Percentiles rank a stretch among this genome's conserved stretches.
These are phyloP conservation scores for slime mould (Dictyostelium discoideum) DNA, from an alignment of 78 protist genomes.

Conservation along the genomic window DNA sequence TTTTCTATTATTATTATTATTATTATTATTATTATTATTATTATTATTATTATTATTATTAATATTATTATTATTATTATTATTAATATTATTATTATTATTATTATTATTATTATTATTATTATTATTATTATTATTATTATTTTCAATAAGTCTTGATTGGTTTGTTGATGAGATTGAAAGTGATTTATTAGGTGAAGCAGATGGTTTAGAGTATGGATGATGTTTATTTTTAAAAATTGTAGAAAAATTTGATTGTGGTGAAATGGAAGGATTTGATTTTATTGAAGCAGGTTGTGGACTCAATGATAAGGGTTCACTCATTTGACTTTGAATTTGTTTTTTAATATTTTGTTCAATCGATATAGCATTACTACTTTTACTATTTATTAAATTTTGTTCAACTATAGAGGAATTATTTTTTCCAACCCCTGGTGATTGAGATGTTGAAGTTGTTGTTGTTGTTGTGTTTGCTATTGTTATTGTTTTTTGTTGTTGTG, in stretches of 20 bases:
- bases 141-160: background rate
- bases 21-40: background rate
- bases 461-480: no score
- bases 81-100: background rate
- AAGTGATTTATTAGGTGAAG: background rate
- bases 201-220: background rate
- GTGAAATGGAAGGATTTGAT: background rate
- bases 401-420: background rate
- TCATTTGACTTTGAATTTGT: background rate
- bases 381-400: background rate
- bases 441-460: no score
- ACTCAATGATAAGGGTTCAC: background rate
- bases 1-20: background rate
- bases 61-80: background rate
- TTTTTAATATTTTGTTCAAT: background rate
- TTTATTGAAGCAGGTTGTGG: background rate
- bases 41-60: background rate
- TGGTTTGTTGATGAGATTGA: background rate
- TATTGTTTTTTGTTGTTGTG: background rate
- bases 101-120: background rate
- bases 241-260: background rate
- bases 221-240: background rate
- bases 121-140: background rate
- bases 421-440: background rate
- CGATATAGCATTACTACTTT: background rate